Conservation (phyloP, 345 rosid genomes). For the Eucalyptus fibrosa region DNA sequence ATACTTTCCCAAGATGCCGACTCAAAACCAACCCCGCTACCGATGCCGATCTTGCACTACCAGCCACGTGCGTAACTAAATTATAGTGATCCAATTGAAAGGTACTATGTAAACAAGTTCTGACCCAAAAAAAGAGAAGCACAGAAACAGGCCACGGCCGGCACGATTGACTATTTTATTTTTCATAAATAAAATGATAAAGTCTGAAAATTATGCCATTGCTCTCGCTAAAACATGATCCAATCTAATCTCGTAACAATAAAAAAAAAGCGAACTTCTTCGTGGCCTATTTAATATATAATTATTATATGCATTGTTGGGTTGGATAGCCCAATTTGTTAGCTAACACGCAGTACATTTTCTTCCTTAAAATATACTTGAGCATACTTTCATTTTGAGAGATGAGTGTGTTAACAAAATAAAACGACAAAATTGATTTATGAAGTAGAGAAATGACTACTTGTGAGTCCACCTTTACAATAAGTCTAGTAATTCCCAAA, state of each 20-base stretch:
- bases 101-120: too few relatives aligned
- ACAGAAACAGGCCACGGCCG: neutral
- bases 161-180: neutral
- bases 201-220: neutral
- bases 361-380: neutral
- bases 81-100: too few relatives aligned
- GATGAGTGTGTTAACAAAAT: accelerated
- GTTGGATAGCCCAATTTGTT: neutral
- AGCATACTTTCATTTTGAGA: neutral
- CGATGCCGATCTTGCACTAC: neutral
- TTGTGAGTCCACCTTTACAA: neutral
- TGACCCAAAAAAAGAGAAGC: neutral
- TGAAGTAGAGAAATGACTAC: neutral
- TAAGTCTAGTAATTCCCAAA: neutral
- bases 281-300: neutral
- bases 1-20: neutral
- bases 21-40: neutral
- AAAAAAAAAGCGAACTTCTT: too few relatives aligned
- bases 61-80: neutral
- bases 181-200: neutral
- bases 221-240: neutral
- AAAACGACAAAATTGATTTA: neutral
- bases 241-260: neutral
- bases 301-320: neutral
- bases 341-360: neutral